A percentile compares a stretch with the other conserved stretches of the same genome.
Evolutionary conservation across 208 protist species (phyloP).

Genomic region (Leishmania mexicana): DNA sequence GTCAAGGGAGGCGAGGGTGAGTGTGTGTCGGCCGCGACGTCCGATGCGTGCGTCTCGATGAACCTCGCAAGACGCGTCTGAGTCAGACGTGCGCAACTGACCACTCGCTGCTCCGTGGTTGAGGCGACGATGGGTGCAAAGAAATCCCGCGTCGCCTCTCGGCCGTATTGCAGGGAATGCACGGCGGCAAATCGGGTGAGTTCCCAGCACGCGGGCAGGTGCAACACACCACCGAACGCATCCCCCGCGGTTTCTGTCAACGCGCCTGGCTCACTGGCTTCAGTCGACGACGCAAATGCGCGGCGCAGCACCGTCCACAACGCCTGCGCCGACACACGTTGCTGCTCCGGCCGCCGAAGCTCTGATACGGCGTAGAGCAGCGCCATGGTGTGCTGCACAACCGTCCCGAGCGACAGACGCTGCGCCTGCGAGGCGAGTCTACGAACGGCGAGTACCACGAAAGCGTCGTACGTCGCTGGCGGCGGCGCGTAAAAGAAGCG

Average conservation of each 20-base stretch:
- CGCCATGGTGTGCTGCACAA: constrained; percentile 35
- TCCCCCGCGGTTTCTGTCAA: background rate
- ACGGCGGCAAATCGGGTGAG: constrained; percentile 6
- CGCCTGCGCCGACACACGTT: constrained; percentile 16
- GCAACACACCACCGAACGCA: background rate
- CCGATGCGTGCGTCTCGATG: background rate
- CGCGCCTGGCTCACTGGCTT: background rate
- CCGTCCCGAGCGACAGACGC: background rate
- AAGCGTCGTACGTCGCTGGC: constrained; percentile 75
- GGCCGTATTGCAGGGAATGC: constrained; percentile 16
- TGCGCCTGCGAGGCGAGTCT: background rate
- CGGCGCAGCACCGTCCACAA: constrained; percentile 27
- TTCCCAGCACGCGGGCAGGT: constrained; percentile 16
- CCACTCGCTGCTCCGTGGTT: background rate
- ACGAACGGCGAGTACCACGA: constrained; percentile 19
- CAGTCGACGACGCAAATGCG: background rate
- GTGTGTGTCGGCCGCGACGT: background rate
- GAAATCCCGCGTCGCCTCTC: constrained; percentile 8
- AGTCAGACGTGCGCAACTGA: constrained; percentile 1
- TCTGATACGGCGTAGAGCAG: constrained; percentile 25
- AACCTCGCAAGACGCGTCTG: background rate
- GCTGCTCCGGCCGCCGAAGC: constrained; percentile 26
- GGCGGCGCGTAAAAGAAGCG: constrained; percentile 68
- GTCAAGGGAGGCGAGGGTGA: background rate
- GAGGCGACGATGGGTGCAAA: constrained; percentile 1